Evolutionary conservation across 139 green algal genomes (phyloP).

Genomic region (Chlorella ohadii): DNA sequence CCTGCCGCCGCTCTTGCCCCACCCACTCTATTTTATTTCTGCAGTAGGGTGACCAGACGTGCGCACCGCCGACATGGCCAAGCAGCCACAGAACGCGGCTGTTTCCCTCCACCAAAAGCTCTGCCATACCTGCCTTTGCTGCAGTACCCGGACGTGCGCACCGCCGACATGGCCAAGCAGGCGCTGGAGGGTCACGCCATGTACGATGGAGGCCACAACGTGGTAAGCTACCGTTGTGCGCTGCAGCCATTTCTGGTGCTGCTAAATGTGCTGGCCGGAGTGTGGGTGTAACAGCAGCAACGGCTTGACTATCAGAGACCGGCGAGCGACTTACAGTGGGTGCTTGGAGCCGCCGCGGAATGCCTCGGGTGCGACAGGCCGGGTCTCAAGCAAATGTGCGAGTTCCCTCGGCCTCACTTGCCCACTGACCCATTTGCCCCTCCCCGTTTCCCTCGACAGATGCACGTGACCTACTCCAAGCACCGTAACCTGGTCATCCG

Average conservation of each 20-base stretch:
- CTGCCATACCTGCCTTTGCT: too few species aligned
- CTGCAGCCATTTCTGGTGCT: neutral
- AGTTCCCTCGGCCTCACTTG: neutral
- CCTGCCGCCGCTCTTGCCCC: too few species aligned
- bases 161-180: slow-evolving; percentile 41
- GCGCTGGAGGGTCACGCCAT: slow-evolving; percentile 61
- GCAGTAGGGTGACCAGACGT: too few species aligned
- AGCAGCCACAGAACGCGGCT: too few species aligned
- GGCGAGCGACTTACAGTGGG: too few species aligned
- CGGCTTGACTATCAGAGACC: neutral
- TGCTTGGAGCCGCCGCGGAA: too few species aligned
- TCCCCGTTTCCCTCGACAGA: neutral
- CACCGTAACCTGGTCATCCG: slow-evolving; percentile 21
- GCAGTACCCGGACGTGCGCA: slow-evolving; percentile 52
- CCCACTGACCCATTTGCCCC: too few species aligned
- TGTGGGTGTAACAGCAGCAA: too few species aligned
- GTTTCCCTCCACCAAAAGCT: too few species aligned
- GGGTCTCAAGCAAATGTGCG: neutral
- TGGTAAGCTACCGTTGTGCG: slow-evolving; percentile 14
- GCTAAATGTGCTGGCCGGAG: too few species aligned
- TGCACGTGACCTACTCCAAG: slow-evolving; percentile 14
- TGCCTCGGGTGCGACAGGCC: neutral
- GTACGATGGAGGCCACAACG: slow-evolving; percentile 63
- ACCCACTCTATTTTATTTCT: too few species aligned
- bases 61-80: too few species aligned